A percentile compares a stretch with the other conserved stretches of the same genome.
Evolutionary conservation across 208 protist species (phyloP).

Genomic region (Zelonia costaricensis): DNA sequence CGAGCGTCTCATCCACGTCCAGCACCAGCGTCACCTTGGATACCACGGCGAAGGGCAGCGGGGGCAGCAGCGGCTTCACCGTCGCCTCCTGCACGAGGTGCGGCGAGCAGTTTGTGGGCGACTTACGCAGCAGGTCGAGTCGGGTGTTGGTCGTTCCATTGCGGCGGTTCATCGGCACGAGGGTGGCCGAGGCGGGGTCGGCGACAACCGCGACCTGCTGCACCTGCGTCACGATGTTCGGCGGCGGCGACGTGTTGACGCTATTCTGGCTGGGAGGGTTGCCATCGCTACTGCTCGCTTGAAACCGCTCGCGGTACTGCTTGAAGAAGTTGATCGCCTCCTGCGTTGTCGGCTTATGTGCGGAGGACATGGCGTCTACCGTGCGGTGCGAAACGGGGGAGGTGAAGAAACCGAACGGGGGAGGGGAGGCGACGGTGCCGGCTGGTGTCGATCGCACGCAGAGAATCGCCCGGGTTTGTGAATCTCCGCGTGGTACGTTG

Average conservation of each 20-base stretch:
- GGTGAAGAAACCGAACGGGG: neutral
- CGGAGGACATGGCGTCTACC: slow-evolving; percentile 9
- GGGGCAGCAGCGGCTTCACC: slow-evolving; percentile 31
- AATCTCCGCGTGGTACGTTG: no score
- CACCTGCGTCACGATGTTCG: slow-evolving; percentile 33
- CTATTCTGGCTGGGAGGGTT: slow-evolving; percentile 25
- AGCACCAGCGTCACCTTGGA: slow-evolving; percentile 46
- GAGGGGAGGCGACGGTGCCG: neutral
- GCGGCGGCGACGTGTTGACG: slow-evolving; percentile 14
- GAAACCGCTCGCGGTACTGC: slow-evolving; percentile 23
- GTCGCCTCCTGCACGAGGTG: slow-evolving; percentile 22
- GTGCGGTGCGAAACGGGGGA: neutral
- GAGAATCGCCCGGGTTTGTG: no score
- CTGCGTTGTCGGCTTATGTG: slow-evolving; percentile 27
- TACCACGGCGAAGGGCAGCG: slow-evolving; percentile 14
- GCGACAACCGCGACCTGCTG: slow-evolving; percentile 8
- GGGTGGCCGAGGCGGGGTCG: slow-evolving; percentile 8
- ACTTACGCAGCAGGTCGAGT: slow-evolving; percentile 31
- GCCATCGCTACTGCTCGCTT: slow-evolving; percentile 5
- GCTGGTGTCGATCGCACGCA: no score
- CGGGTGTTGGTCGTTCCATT: slow-evolving; percentile 32
- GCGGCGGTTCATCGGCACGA: slow-evolving; percentile 40
- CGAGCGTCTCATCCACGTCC: slow-evolving; percentile 59
- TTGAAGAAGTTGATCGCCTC: slow-evolving; percentile 35
- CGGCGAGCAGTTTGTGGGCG: slow-evolving; percentile 37